phyloP scores from a whole-genome alignment of 2,329 filamentous ascomycete species.

The Phialocephala subalpina region DNA sequence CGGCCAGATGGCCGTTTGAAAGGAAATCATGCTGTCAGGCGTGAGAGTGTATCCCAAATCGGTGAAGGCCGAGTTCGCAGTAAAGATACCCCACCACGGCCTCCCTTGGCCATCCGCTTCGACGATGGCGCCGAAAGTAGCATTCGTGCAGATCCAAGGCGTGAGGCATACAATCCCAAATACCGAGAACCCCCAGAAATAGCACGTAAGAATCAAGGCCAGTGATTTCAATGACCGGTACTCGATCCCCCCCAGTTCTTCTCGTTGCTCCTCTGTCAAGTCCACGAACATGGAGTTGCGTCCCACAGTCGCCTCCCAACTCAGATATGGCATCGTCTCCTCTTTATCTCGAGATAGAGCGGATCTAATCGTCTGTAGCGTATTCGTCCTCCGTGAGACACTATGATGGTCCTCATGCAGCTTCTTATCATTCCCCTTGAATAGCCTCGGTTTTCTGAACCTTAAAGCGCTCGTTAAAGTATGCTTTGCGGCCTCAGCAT shows the following conservation, averaged over 20 bases:
- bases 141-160: slow-evolving; percentile 78
- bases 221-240: slow-evolving; percentile 91
- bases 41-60: slow-evolving; percentile 95
- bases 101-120: slow-evolving; percentile 66
- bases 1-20: slow-evolving; percentile 78
- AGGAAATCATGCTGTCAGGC: slow-evolving; percentile 92
- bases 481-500: slow-evolving; percentile 35
- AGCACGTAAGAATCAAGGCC: slow-evolving; percentile 77
- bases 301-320: slow-evolving; percentile 90
- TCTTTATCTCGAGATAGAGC: slow-evolving; percentile 53
- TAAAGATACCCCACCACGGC: slow-evolving; percentile 94
- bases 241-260: slow-evolving; percentile 95
- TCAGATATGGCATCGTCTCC: slow-evolving; percentile 85
- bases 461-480: slow-evolving; percentile 45
- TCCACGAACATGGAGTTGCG: slow-evolving; percentile 94
- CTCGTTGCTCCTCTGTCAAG: slow-evolving; percentile 87
- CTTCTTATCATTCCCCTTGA: slow-evolving; percentile 47
- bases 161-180: slow-evolving; percentile 77
- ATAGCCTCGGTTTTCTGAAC: slow-evolving; percentile 52
- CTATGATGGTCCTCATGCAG: slow-evolving; percentile 30
- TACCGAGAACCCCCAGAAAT: slow-evolving; percentile 85
- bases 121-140: slow-evolving; percentile 72
- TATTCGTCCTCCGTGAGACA: slow-evolving; percentile 45
- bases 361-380: slow-evolving; percentile 64
- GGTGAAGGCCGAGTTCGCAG: slow-evolving; percentile 86